Conservation (phyloP, 75 land plant species). For the Cupressus sempervirens region DNA sequence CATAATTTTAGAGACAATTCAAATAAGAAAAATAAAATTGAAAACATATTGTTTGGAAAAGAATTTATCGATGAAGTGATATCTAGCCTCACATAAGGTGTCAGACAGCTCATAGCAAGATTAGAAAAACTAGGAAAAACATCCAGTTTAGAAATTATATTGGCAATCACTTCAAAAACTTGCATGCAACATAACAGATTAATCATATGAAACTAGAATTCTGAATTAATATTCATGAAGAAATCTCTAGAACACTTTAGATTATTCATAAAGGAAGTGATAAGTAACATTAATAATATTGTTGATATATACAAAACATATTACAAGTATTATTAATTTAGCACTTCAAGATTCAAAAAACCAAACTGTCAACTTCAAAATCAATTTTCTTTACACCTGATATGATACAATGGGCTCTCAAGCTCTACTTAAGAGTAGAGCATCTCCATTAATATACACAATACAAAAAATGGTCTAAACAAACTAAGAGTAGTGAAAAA, state of each 20-base stretch:
- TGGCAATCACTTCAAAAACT: constrained; percentile 80
- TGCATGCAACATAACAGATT: constrained; percentile 23
- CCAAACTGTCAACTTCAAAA: neutral
- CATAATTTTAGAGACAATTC: neutral
- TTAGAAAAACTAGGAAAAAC: constrained; percentile 94
- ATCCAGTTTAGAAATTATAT: constrained; percentile 82
- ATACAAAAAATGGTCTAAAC: too few relatives aligned
- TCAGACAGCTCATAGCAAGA: constrained; percentile 74
- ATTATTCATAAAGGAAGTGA: neutral
- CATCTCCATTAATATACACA: neutral
- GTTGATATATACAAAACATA: neutral
- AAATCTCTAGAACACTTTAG: neutral
- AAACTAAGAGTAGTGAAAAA: neutral
- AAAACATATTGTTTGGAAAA: neutral
- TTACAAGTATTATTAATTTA: neutral
- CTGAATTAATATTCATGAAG: neutral
- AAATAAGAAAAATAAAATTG: neutral
- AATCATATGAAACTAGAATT: neutral
- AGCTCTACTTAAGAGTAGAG: neutral
- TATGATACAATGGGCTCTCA: neutral
- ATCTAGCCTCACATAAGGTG: constrained; percentile 83
- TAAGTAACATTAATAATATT: neutral
- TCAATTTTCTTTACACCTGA: neutral
- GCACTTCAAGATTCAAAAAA: neutral
- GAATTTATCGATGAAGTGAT: constrained; percentile 67